Conservation (phyloP, 352 stramenopile genomes). For the Globisporangium paddicum region DNA sequence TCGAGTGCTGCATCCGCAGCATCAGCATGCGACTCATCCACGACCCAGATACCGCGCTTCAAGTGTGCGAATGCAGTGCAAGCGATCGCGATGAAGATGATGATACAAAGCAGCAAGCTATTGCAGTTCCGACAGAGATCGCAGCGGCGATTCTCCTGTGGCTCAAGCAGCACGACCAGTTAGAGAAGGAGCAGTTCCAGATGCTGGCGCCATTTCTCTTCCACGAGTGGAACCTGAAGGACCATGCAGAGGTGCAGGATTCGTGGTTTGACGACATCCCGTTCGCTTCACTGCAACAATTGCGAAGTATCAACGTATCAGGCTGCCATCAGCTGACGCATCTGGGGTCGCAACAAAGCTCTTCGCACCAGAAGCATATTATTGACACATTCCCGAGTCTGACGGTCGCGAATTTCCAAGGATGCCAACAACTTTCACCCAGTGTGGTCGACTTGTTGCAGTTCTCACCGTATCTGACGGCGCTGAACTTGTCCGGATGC, state of each 20-base stretch:
- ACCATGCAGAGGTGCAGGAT: conserved; percentile 44
- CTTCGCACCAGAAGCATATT: conserved; percentile 4
- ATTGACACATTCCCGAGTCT: conserved; percentile 49
- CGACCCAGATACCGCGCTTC: conserved; percentile 16
- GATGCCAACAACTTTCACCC: conserved; percentile 37
- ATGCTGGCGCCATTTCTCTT: conserved; percentile 42
- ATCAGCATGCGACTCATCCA: conserved; percentile 43
- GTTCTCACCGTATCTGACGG: conserved; percentile 48
- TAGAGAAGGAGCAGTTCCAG: conserved; percentile 56
- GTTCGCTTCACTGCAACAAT: conserved; percentile 29
- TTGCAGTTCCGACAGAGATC: conserved; percentile 35
- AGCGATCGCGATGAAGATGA: neutral
- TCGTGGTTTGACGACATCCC: conserved; percentile 66
- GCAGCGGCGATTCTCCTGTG: conserved; percentile 43
- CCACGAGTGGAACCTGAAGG: conserved; percentile 53
- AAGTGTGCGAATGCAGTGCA: neutral
- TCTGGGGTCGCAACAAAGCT: conserved; percentile 26
- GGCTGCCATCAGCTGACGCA: conserved; percentile 48
- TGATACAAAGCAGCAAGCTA: conserved; percentile 1
- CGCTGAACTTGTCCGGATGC: conserved; percentile 58
- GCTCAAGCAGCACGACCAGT: conserved; percentile 45
- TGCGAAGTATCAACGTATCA: conserved; percentile 55
- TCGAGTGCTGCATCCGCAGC: conserved; percentile 50
- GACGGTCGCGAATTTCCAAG: conserved; percentile 41
- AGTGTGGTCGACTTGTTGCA: conserved; percentile 48